Conservation (phyloP, 345 rosid genomes). For the Salix caprea region DNA sequence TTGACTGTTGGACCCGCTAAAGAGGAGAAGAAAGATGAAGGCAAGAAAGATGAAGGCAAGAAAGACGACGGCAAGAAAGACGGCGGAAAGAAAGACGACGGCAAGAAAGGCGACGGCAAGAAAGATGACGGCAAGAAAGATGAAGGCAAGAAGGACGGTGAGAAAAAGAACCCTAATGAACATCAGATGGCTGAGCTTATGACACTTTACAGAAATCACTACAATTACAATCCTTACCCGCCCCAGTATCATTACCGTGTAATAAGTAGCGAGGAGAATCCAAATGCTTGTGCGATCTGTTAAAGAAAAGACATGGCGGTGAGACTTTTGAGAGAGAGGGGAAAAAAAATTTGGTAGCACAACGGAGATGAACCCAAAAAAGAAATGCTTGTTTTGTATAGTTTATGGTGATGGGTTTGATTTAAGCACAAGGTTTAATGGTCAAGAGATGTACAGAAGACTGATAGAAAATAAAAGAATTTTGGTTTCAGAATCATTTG, state of each 20-base stretch:
- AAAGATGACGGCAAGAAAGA: conserved; percentile 14
- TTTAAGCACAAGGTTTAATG: neutral
- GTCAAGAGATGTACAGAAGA: neutral
- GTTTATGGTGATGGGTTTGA: neutral
- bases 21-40: conserved; percentile 23
- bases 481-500: too few species aligned
- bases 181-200: conserved; percentile 30
- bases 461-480: too few species aligned
- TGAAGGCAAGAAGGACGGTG: conserved; percentile 22
- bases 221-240: conserved; percentile 27
- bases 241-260: conserved; percentile 28
- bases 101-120: conserved; percentile 15
- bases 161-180: conserved; percentile 24
- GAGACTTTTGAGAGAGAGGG: neutral
- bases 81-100: neutral
- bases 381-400: neutral
- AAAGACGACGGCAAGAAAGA: conserved; percentile 14
- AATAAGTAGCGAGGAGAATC: conserved; percentile 46
- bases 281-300: conserved; percentile 46
- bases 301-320: conserved; percentile 1
- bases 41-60: neutral
- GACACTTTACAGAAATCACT: conserved; percentile 9
- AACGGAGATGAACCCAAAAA: neutral
- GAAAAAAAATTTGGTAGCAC: neutral
- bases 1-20: conserved; percentile 51